Conservation (phyloP, 2,329 filamentous ascomycete genomes). For the Ophiosphaerella narmari region DNA sequence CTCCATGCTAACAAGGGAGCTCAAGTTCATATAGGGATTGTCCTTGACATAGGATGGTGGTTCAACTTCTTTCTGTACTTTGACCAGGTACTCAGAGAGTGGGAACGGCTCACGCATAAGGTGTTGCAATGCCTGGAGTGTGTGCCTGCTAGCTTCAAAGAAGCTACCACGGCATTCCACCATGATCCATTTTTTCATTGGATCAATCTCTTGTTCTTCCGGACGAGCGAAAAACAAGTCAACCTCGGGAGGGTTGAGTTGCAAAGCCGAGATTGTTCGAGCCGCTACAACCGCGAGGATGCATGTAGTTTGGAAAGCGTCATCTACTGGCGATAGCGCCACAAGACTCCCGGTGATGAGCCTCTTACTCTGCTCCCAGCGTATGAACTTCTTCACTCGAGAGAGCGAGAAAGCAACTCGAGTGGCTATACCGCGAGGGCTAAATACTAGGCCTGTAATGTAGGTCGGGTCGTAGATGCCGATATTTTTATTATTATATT, state of each 20-base stretch:
- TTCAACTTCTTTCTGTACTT: conserved; percentile 51
- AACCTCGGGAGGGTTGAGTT: conserved; percentile 70
- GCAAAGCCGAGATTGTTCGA: conserved; percentile 65
- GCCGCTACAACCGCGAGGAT: conserved; percentile 75
- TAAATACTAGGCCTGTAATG: conserved; percentile 67
- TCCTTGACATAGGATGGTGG: conserved; percentile 59
- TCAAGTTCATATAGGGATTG: conserved; percentile 58
- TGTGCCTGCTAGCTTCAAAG: conserved; percentile 76
- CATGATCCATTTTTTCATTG: conserved; percentile 74
- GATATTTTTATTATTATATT: conserved; percentile 37
- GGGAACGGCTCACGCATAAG: conserved; percentile 63
- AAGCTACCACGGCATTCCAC: conserved; percentile 75
- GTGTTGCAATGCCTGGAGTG: conserved; percentile 73
- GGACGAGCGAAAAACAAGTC: conserved; percentile 73
- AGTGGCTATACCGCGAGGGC: conserved; percentile 65
- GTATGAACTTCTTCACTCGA: conserved; percentile 67
- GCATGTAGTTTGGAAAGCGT: conserved; percentile 69
- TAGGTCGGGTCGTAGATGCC: conserved; percentile 59
- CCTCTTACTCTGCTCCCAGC: conserved; percentile 68
- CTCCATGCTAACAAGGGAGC: conserved; percentile 47
- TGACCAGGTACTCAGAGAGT: conserved; percentile 65
- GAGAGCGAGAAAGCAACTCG: conserved; percentile 72
- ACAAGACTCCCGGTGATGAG: conserved; percentile 61
- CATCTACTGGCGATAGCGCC: conserved; percentile 58
- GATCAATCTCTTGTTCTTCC: conserved; percentile 69